A percentile compares a stretch with the other conserved stretches of the same genome.
phyloP scores from a whole-genome alignment of 177 flowering plant genomes.

The Vitis hybrid region DNA sequence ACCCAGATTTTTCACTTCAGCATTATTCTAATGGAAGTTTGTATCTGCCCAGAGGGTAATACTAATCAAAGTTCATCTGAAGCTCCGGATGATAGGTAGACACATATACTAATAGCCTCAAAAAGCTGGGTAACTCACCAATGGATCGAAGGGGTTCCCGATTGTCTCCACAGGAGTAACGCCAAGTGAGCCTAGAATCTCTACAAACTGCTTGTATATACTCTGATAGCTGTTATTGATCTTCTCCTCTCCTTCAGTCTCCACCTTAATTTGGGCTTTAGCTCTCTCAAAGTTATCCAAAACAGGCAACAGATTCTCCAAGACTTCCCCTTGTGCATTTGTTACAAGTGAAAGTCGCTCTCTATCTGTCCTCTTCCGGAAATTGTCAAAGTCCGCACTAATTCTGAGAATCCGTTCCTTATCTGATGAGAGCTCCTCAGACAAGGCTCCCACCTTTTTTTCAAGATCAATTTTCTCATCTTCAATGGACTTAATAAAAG shows the following conservation, averaged over 20 bases:
- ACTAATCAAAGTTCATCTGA: no score
- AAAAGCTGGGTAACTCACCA: slow-evolving; percentile 54
- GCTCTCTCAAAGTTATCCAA: slow-evolving; percentile 97
- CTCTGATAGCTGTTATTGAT: slow-evolving; percentile 84
- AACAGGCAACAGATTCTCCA: slow-evolving; percentile 70
- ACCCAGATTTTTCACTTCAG: no score
- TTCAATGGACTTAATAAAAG: slow-evolving; percentile 57
- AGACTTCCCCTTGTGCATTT: slow-evolving; percentile 90
- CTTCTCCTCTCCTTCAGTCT: slow-evolving; percentile 82
- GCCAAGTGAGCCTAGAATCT: slow-evolving; percentile 67
- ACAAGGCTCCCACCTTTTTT: slow-evolving; percentile 42
- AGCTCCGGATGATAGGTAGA: no score
- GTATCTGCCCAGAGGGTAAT: no score
- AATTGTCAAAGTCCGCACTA: slow-evolving; percentile 94
- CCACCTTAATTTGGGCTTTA: slow-evolving; percentile 73
- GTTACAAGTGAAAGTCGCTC: slow-evolving; percentile 68
- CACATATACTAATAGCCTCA: background rate
- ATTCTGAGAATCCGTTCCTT: slow-evolving; percentile 71
- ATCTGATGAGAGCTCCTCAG: slow-evolving; percentile 56
- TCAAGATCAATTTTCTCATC: slow-evolving; percentile 64
- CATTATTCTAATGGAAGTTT: no score
- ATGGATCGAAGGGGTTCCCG: slow-evolving; percentile 78
- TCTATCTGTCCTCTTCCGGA: slow-evolving; percentile 84
- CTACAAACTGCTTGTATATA: slow-evolving; percentile 85
- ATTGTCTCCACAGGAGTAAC: slow-evolving; percentile 76